phyloP scores from a whole-genome alignment of 768 basidiomycete genomes.

The Suillus paluster region DNA sequence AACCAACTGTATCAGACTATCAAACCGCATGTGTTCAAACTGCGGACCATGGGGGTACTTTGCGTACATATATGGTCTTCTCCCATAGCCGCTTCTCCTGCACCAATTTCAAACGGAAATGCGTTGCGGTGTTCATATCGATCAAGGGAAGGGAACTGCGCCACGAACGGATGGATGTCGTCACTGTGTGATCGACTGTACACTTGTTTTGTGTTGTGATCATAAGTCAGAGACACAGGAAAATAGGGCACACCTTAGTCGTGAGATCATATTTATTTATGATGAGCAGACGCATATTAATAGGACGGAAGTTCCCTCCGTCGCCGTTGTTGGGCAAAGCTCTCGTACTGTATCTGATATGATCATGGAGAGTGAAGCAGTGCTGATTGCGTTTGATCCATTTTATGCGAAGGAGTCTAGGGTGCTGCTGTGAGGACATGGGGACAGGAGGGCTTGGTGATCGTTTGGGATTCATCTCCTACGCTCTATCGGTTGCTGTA shows the following conservation, averaged over 20 bases:
- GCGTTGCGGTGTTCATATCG: not conserved
- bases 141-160: not conserved
- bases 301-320: not conserved
- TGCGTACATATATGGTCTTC: not conserved
- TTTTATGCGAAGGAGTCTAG: not conserved
- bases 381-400: slow-evolving; percentile 3
- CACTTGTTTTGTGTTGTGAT: not conserved
- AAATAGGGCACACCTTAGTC: not conserved
- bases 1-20: not conserved
- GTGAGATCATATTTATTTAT: not conserved
- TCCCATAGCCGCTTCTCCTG: not conserved
- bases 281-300: not conserved
- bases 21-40: not conserved
- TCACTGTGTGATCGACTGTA: not conserved
- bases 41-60: not conserved
- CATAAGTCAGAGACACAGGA: not conserved
- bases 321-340: not conserved
- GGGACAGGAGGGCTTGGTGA: not conserved
- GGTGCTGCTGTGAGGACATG: not conserved
- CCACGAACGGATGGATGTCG: not conserved
- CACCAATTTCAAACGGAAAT: not conserved
- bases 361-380: not conserved
- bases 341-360: not conserved
- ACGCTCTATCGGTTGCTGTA: not conserved
- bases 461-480: not conserved